Evolutionary conservation across 176 grass and related monocot genomes (phyloP), one percentile per base, ranked within the genome.

Genomic region (Areca catechu): DNA sequence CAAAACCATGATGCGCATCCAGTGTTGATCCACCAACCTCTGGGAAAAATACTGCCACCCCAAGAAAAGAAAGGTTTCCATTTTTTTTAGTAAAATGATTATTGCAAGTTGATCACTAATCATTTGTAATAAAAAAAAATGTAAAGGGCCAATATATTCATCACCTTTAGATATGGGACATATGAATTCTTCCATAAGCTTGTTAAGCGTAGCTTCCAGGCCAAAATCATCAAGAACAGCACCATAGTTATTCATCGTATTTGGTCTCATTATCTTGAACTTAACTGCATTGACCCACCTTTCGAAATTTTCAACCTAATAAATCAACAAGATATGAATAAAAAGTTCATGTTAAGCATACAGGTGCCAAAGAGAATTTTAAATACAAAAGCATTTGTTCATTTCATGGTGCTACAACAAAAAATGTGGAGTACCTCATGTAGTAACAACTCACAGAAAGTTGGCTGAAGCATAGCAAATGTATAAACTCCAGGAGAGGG

Each of bases 191-290:
- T 96, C 83, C 92, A 96, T 87, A 58, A 96, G 70, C 75, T 96
- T 85, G 54, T 75, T 90, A 57, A 96, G 80, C 86, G 87, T 90
- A 54, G 71, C 56, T 74, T 96, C 91, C 76, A 96, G 58, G 22
- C 92, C 92, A 84, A 96, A 96, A 74, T 96, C 92, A 71, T 96
- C 92, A 70, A 96, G 86, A 43, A 96, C 92, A 48, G 77, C 80
- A 77, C 92, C 92, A 84, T 96, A 96, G 19, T 90, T 90, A 54
- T 96, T 96, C 92, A 96, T 96, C 62, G 92, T 96, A 67, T 96
- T 96, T 61, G 92, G 92, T 83, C 87, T 90, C 86, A 96, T 96
- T 87, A 88, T 96, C 78, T 96, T 96, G 70, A 90, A 80, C 62
- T 87, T 90, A 66, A 81, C 76, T 53, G 69, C 34, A 65, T 85